Evolutionary conservation across 2,329 filamentous ascomycete species (phyloP).

Genomic region (Mariannaea elegans): DNA sequence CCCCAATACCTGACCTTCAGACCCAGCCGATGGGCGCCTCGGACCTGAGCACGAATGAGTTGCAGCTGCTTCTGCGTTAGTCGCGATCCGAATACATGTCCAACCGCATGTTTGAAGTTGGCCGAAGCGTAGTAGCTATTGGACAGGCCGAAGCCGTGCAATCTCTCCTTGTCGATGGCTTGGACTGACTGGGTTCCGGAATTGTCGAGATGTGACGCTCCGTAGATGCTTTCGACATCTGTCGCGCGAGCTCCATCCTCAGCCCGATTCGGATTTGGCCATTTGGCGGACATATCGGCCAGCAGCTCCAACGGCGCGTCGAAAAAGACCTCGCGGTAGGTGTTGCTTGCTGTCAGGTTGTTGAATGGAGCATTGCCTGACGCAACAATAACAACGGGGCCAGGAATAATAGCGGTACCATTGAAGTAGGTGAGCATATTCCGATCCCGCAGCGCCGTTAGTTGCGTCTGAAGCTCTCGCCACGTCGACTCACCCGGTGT

Average conservation of each 20-base stretch:
- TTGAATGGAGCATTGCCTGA: not conserved
- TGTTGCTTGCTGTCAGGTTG: not conserved
- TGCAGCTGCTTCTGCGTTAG: not conserved
- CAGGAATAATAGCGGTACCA: not conserved
- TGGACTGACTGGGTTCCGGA: not conserved
- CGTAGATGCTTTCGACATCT: not conserved
- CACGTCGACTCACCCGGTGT: not conserved
- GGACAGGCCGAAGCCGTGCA: not conserved
- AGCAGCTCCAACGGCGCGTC: not conserved
- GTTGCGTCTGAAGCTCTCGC: not conserved
- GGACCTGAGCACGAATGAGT: not conserved
- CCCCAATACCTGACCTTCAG: not conserved
- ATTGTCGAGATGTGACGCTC: not conserved
- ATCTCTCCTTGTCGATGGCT: not conserved
- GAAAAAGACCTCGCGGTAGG: not conserved
- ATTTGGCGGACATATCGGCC: not conserved
- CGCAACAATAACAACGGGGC: not conserved
- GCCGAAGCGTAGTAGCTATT: not conserved
- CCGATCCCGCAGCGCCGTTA: not conserved
- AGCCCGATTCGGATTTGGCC: not conserved
- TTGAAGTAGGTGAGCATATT: conserved; percentile 1
- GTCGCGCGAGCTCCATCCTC: not conserved
- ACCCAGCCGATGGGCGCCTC: not conserved
- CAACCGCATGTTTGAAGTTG: not conserved
- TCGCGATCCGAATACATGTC: not conserved